These are phyloP conservation scores for Fusarium algeriense DNA, from an alignment of 2,329 filamentous ascomycete species.

Conservation along the genomic window DNA sequence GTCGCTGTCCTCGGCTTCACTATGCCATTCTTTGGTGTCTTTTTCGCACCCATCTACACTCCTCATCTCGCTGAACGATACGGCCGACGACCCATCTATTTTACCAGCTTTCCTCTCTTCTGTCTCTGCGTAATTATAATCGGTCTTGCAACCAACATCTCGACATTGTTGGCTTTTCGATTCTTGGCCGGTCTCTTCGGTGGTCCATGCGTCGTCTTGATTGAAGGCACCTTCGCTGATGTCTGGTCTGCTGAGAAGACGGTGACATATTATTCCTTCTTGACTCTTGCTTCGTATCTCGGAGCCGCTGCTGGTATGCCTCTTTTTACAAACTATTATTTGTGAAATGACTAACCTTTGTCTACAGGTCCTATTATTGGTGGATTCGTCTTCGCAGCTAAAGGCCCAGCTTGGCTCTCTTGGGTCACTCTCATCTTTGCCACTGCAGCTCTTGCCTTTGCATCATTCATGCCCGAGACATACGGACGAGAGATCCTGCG, in stretches of 20 bases:
- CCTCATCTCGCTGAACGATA: not conserved
- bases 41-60: constrained; percentile 4
- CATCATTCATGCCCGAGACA: constrained; percentile 11
- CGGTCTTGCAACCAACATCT: not conserved
- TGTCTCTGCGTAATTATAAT: not conserved
- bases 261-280: constrained; percentile 4
- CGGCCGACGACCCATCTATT: constrained; percentile 1
- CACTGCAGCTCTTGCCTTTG: not conserved
- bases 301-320: not conserved
- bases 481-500: not conserved
- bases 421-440: constrained; percentile 6
- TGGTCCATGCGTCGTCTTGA: not conserved
- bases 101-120: not conserved
- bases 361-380: not conserved
- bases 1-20: not conserved
- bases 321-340: accelerated
- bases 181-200: constrained; percentile 1
- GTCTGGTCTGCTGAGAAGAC: constrained; percentile 9
- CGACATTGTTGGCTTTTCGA: not conserved
- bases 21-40: constrained; percentile 1
- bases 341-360: not conserved
- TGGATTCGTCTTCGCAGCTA: not conserved
- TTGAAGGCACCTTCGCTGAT: constrained; percentile 4
- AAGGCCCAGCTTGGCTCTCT: not conserved
- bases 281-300: constrained; percentile 1